These are phyloP conservation scores for Coniochaeta sp. DNA, from an alignment of 2,329 filamentous ascomycete species.

Conservation along the genomic window DNA sequence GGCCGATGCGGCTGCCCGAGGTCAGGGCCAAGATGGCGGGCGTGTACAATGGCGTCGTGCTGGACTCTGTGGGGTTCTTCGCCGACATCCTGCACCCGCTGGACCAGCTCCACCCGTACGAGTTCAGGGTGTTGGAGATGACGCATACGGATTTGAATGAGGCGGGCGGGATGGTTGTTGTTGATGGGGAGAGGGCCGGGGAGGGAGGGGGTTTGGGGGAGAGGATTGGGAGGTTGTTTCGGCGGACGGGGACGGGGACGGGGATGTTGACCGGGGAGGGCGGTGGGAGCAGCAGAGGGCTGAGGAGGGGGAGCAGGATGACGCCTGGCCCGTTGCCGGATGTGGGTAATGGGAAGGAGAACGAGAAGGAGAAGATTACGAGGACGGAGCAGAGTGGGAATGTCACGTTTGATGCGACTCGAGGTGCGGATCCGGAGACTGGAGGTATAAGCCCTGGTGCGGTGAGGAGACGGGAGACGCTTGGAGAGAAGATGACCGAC, in stretches of 20 bases:
- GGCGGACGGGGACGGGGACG: background rate
- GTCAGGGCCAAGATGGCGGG: constrained; percentile 47
- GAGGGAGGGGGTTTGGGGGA: background rate
- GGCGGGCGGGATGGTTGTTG: constrained; percentile 14
- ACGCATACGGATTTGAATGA: constrained; percentile 29
- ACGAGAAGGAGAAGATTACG: background rate
- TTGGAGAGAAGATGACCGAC: constrained; percentile 33
- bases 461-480: constrained; percentile 23
- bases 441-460: constrained; percentile 14
- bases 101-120: constrained; percentile 38
- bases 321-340: constrained; percentile 1
- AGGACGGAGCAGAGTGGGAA: constrained; percentile 1
- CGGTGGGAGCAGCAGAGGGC: too few relatives aligned
- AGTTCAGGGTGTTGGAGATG: constrained; percentile 42
- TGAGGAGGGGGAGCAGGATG: background rate
- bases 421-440: constrained; percentile 1
- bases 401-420: background rate
- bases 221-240: constrained; percentile 6
- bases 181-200: background rate
- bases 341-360: too few relatives aligned
- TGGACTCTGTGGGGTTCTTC: constrained; percentile 53
- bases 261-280: background rate
- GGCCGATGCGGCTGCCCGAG: constrained; percentile 49
- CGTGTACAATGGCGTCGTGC: constrained; percentile 48
- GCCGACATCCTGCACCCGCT: constrained; percentile 53